phyloP scores from a whole-genome alignment of 192 early-diverging fungal species.

The Gamsiella multidivaricata region DNA sequence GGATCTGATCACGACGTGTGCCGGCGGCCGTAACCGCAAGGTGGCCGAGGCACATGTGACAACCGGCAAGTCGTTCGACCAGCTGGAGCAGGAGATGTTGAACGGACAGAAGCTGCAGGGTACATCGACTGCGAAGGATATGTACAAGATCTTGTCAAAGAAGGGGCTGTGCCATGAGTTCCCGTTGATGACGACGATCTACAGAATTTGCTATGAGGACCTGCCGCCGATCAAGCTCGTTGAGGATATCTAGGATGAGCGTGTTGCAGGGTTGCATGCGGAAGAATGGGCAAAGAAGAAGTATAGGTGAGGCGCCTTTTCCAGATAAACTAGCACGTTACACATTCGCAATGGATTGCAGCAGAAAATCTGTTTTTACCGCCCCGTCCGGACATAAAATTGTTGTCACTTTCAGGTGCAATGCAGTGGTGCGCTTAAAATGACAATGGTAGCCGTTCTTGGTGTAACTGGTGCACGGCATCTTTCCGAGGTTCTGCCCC shows the following conservation, averaged over 20 bases:
- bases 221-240: constrained; percentile 75
- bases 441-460: no score
- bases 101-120: constrained; percentile 99
- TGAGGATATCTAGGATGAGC: constrained; percentile 68
- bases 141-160: constrained; percentile 80
- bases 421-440: no score
- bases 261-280: no score
- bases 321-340: no score
- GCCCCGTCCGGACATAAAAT: no score
- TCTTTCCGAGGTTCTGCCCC: no score
- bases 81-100: constrained; percentile 91
- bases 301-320: no score
- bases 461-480: no score
- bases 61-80: constrained; percentile 93
- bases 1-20: constrained; percentile 96
- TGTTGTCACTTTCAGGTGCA: no score
- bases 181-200: constrained; percentile 94
- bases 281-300: no score
- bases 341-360: no score
- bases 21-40: constrained; percentile 93
- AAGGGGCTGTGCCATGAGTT: constrained; percentile 65
- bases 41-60: constrained; percentile 91
- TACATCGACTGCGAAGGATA: constrained; percentile 89
- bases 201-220: constrained; percentile 89
- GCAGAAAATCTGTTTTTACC: no score